phyloP scores from a whole-genome alignment of 2,329 filamentous ascomycete species.

The Venturia effusa region DNA sequence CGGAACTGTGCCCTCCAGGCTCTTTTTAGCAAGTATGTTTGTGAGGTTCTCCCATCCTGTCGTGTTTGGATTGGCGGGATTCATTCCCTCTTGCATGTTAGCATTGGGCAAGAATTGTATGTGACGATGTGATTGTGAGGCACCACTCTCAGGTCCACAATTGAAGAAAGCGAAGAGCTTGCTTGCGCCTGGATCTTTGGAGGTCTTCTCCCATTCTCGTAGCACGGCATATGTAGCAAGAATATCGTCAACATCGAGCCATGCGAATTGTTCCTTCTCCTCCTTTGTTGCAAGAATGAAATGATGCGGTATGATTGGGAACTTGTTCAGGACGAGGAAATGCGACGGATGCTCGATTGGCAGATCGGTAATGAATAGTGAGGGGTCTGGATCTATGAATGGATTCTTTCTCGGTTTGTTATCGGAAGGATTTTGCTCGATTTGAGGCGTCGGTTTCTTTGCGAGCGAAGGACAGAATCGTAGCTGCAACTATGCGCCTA shows the following conservation, averaged over 20 bases:
- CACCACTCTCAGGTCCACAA: slow-evolving; percentile 55
- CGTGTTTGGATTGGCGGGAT: background rate
- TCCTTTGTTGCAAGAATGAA: slow-evolving; percentile 59
- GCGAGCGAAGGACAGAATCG: slow-evolving; percentile 60
- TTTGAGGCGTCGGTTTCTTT: slow-evolving; percentile 41
- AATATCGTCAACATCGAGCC: slow-evolving; percentile 51
- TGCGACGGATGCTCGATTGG: slow-evolving; percentile 37
- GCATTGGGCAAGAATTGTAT: slow-evolving; percentile 59
- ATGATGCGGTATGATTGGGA: slow-evolving; percentile 58
- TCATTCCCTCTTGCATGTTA: slow-evolving; percentile 40
- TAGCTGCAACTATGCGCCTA: slow-evolving; percentile 52
- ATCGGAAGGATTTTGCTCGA: slow-evolving; percentile 16
- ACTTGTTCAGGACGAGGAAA: slow-evolving; percentile 63
- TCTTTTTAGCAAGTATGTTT: slow-evolving; percentile 16
- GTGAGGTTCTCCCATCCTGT: slow-evolving; percentile 2
- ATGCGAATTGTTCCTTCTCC: slow-evolving; percentile 53
- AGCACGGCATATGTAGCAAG: slow-evolving; percentile 52
- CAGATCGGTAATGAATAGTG: slow-evolving; percentile 45
- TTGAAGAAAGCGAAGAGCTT: slow-evolving; percentile 61
- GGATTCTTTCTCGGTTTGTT: slow-evolving; percentile 41
- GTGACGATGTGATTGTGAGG: slow-evolving; percentile 62
- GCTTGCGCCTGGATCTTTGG: slow-evolving; percentile 16
- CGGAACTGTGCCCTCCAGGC: slow-evolving; percentile 13
- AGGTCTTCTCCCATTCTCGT: slow-evolving; percentile 36
- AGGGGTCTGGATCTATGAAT: slow-evolving; percentile 49